Evolutionary conservation across 139 green algal genomes (phyloP), one percentile per base, ranked within the genome.

Genomic region (Ettlia oleoabundans): DNA sequence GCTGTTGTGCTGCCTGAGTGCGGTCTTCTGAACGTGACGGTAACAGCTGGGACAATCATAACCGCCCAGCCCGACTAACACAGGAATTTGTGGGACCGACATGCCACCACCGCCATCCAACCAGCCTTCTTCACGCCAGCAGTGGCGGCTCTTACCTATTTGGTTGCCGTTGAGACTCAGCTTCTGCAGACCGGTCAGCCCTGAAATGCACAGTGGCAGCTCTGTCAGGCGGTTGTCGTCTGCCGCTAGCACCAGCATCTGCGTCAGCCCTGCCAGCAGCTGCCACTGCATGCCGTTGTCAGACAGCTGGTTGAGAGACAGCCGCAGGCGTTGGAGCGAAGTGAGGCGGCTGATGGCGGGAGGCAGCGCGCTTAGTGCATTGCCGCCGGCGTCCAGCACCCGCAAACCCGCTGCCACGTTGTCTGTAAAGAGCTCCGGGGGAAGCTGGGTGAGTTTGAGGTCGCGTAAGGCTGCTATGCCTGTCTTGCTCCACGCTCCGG

Each of bases 401-500:
- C 89, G 78, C 28, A 85, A 26, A 4, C 37, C 42, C 7, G 62
- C 19, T 0, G 63, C 74, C 0, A 81, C 15, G 19, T 15, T 5
- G 19, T 52, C 58, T 5, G n/a, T 22, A 10, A 80, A 53, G 42
- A 85, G n/a, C 41, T 89, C 82, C 1, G 52, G 35, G 30, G 83
- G 88, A 41, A 94, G 43, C 10, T 55, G 40, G 2, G 37, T 21
- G 42, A 94, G 84, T 47, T 75, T 68, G 78, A 90, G 38, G 71
- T 92, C 92, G 1, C 92, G 66, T 47, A 94, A 41, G 0, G 88
- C 40, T 22, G 89, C 74, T 26, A 95, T 88, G 26, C 91, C 92
- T 10, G 87, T 93, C 76, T 89, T 92, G 42, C 71, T 55, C 92
- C 92, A 95, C 6, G 62, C 64, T 3, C 40, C 61, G 37, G 75